phyloP scores from a whole-genome alignment of 768 basidiomycete genomes.

The Collybiopsis luxurians region DNA sequence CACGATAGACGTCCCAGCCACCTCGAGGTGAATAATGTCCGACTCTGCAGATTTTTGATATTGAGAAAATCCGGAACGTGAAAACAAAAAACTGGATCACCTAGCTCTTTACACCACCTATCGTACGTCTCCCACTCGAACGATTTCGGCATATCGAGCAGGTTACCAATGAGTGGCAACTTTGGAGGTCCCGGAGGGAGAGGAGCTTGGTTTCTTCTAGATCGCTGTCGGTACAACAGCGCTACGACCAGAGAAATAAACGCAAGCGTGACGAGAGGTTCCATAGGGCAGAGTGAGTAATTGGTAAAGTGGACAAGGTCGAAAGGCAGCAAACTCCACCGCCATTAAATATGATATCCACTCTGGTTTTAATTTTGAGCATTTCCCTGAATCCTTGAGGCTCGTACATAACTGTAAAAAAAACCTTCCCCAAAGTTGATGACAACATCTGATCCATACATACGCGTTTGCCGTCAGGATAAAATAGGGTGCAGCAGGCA shows the following conservation, averaged over 20 bases:
- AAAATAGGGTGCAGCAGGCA: too few relatives aligned
- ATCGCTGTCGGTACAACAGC: not conserved
- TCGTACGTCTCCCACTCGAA: conserved; percentile 21
- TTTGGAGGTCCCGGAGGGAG: conserved; percentile 47
- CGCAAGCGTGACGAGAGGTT: not conserved
- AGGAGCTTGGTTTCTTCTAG: not conserved
- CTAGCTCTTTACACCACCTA: conserved; percentile 12
- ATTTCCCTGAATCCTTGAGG: too few relatives aligned
- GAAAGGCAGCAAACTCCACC: too few relatives aligned
- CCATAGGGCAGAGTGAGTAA: not conserved
- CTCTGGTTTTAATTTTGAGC: too few relatives aligned
- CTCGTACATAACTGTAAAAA: too few relatives aligned
- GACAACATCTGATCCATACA: too few relatives aligned
- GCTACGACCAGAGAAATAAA: not conserved
- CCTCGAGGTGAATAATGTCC: conserved; percentile 23
- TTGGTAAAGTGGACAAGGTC: not conserved
- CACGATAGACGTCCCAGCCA: conserved; percentile 22
- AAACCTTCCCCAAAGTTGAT: too few relatives aligned
- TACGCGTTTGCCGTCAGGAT: too few relatives aligned
- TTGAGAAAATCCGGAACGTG: too few relatives aligned
- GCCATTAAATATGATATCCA: too few relatives aligned
- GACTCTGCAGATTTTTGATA: conserved; percentile 13
- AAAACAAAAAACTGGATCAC: not conserved
- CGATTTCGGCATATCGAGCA: conserved; percentile 45
- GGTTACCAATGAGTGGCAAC: conserved; percentile 43